Evolutionary conservation across 306 rosid genomes (phyloP).

Genomic region (Coriaria nepalensis): DNA sequence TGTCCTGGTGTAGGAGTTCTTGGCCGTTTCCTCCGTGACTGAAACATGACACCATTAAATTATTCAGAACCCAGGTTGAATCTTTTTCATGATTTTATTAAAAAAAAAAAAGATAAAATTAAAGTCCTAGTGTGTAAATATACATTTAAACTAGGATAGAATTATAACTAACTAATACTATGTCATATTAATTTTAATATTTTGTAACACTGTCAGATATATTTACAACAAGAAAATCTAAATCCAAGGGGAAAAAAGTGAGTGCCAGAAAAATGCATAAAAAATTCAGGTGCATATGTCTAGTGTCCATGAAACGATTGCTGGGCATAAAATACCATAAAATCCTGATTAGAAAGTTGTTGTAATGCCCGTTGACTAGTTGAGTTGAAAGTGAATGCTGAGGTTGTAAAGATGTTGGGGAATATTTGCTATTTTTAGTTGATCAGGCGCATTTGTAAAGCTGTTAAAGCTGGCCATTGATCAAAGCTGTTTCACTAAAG

Average conservation of each 20-base stretch:
- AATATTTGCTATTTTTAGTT: slow-evolving; percentile 97
- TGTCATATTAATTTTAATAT: slow-evolving; percentile 1
- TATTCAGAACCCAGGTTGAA: too few species aligned
- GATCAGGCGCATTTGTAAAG: slow-evolving; percentile 87
- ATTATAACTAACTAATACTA: too few species aligned
- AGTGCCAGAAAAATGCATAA: slow-evolving; percentile 15
- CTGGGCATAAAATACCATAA: slow-evolving; percentile 81
- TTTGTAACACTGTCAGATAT: not conserved
- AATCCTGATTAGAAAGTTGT: slow-evolving; percentile 83
- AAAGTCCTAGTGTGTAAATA: too few species aligned
- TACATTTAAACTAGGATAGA: too few species aligned
- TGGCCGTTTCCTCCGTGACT: slow-evolving; percentile 93
- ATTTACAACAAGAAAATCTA: not conserved
- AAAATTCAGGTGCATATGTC: slow-evolving; percentile 31
- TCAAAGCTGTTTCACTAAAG: slow-evolving; percentile 92
- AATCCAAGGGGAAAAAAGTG: slow-evolving; percentile 8
- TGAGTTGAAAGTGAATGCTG: slow-evolving; percentile 89
- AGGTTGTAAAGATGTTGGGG: slow-evolving; percentile 88
- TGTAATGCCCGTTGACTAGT: slow-evolving; percentile 97
- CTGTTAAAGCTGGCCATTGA: slow-evolving; percentile 93
- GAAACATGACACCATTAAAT: slow-evolving; percentile 24
- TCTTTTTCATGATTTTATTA: not conserved
- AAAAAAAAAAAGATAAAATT: too few species aligned
- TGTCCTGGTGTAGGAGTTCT: slow-evolving; percentile 99
- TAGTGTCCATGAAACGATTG: slow-evolving; percentile 40